phyloP scores from a whole-genome alignment of 2,329 filamentous ascomycete genomes.

The Fusarium equiseti region DNA sequence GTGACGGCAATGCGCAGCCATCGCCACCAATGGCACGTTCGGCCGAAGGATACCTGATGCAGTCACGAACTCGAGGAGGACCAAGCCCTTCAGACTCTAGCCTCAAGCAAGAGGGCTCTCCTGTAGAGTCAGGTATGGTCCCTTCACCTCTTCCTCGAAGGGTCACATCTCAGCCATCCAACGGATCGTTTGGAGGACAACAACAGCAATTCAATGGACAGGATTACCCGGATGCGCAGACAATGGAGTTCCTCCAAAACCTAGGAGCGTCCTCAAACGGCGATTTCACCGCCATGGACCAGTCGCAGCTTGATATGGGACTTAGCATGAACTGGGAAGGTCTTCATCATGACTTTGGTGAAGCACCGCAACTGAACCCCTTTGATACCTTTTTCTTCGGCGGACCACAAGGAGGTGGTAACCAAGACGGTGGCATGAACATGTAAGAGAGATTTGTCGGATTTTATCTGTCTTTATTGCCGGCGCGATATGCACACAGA shows the following conservation, averaged over 20 bases:
- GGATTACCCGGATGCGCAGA: conserved; percentile 63
- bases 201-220: conserved; percentile 52
- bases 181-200: conserved; percentile 50
- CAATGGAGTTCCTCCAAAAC: conserved; percentile 66
- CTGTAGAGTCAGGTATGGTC: conserved; percentile 58
- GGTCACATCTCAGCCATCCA: conserved; percentile 52
- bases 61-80: conserved; percentile 46
- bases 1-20: conserved; percentile 53
- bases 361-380: conserved; percentile 71
- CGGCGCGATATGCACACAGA: conserved; percentile 35
- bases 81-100: conserved; percentile 50
- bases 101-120: conserved; percentile 49
- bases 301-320: conserved; percentile 71
- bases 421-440: conserved; percentile 45
- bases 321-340: conserved; percentile 75
- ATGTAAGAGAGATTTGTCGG: conserved; percentile 36
- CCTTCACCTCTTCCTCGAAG: conserved; percentile 58
- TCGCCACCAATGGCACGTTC: conserved; percentile 56
- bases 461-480: conserved; percentile 29
- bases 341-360: conserved; percentile 72
- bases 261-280: conserved; percentile 53
- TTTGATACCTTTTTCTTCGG: conserved; percentile 83
- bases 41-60: conserved; percentile 50
- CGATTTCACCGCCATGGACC: conserved; percentile 53
- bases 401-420: conserved; percentile 55